A percentile compares a stretch with the other conserved stretches of the same genome.
phyloP scores from a whole-genome alignment of 148 eudicot genomes.

The Polygonum maritimum region DNA sequence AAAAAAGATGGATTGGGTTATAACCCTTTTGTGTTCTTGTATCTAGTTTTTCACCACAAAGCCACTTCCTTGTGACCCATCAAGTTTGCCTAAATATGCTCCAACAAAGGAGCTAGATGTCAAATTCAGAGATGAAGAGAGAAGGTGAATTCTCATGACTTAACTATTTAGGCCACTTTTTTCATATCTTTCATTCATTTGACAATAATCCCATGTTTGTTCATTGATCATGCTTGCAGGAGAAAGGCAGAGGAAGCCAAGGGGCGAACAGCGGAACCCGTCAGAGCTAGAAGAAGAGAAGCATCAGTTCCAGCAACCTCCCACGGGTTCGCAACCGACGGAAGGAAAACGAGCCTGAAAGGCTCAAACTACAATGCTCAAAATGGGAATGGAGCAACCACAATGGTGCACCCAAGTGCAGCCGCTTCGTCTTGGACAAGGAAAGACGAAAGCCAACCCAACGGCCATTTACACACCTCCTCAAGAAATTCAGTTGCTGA shows the following conservation, averaged over 20 bases:
- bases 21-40: background rate
- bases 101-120: conserved; percentile 78
- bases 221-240: conserved; percentile 23
- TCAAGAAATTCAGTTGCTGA: conserved; percentile 25
- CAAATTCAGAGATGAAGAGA: conserved; percentile 71
- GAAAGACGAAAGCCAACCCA: conserved; percentile 14
- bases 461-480: conserved; percentile 20
- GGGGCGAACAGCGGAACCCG: conserved; percentile 50
- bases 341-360: conserved; percentile 18
- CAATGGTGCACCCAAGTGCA: conserved; percentile 67
- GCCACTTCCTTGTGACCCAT: conserved; percentile 81
- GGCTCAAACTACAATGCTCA: conserved; percentile 24
- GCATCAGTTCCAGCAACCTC: conserved; percentile 7
- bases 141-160: conserved; percentile 40
- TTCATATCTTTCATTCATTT: background rate
- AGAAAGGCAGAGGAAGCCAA: conserved; percentile 47
- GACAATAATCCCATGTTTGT: background rate
- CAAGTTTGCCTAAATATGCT: conserved; percentile 67
- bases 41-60: conserved; percentile 63
- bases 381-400: conserved; percentile 25
- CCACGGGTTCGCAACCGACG: conserved; percentile 25
- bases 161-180: no score
- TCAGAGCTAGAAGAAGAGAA: conserved; percentile 30
- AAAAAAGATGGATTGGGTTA: no score
- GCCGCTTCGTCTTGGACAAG: conserved; percentile 29